phyloP scores from a whole-genome alignment of 106 monocot species.

The Gastrodia elata region DNA sequence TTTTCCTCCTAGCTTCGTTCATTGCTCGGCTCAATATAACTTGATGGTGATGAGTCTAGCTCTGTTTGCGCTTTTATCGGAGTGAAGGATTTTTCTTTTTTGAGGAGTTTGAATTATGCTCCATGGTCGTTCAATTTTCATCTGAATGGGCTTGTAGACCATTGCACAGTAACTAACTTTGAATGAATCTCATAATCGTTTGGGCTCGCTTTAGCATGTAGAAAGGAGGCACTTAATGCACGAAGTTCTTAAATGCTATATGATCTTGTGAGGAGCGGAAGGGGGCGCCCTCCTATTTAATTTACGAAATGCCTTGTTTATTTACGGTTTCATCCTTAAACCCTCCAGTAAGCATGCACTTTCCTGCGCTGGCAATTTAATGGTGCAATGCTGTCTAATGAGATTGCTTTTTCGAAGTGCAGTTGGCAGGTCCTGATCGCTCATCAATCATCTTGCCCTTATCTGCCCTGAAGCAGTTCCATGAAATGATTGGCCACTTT shows the following conservation, averaged over 20 bases:
- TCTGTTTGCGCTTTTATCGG: too few species aligned
- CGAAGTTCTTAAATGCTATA: background rate
- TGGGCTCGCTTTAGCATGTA: background rate
- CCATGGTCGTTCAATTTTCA: too few species aligned
- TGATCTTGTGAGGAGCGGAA: background rate
- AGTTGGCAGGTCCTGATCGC: conserved; percentile 72
- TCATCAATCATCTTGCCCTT: conserved; percentile 78
- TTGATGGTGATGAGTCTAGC: too few species aligned
- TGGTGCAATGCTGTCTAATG: background rate
- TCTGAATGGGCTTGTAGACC: too few species aligned
- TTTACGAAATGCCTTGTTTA: background rate
- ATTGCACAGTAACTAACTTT: too few species aligned
- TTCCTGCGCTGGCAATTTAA: too few species aligned
- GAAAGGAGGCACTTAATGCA: background rate
- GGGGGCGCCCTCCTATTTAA: background rate
- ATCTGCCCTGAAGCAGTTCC: conserved; percentile 68
- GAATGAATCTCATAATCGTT: background rate
- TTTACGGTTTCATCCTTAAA: too few species aligned
- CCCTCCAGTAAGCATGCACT: too few species aligned
- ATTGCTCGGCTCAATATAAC: too few species aligned
- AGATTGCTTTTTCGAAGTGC: conserved; percentile 2
- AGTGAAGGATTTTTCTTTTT: too few species aligned
- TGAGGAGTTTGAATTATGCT: background rate
- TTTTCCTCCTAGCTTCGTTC: too few species aligned
- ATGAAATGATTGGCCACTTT: conserved; percentile 75